These are phyloP conservation scores for Floccularia luteovirens DNA, from an alignment of 768 basidiomycete genomes.

Conservation along the genomic window DNA sequence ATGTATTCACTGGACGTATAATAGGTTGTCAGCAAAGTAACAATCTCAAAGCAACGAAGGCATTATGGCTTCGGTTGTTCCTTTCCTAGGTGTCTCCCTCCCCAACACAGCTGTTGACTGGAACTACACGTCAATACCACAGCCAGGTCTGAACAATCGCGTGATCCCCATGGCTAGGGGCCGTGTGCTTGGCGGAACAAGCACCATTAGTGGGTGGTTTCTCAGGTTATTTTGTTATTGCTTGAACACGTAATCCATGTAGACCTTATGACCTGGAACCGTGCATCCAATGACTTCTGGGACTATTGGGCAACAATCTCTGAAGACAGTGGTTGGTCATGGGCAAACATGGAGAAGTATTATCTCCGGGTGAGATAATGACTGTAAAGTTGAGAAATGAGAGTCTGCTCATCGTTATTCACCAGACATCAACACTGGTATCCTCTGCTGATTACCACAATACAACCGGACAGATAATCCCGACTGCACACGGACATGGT, in stretches of 20 bases:
- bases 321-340: constrained; percentile 41
- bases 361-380: constrained; percentile 14
- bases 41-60: constrained; percentile 7
- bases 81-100: constrained; percentile 8
- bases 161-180: constrained; percentile 16
- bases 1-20: constrained; percentile 6
- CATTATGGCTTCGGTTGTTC: constrained; percentile 6
- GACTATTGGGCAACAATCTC: constrained; percentile 41
- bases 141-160: constrained; percentile 14
- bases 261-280: constrained; percentile 22
- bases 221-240: constrained; percentile 7
- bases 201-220: constrained; percentile 18
- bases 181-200: constrained; percentile 18
- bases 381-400: constrained; percentile 9
- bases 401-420: background rate
- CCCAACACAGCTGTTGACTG: constrained; percentile 15
- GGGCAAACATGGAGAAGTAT: constrained; percentile 20
- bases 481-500: constrained; percentile 15
- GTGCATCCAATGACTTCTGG: constrained; percentile 36
- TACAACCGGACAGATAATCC: constrained; percentile 15
- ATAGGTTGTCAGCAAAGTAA: background rate
- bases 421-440: constrained; percentile 3
- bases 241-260: background rate
- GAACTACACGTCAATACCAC: constrained; percentile 18
- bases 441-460: constrained; percentile 12